Conservation (phyloP, 2,329 filamentous ascomycete genomes). For the Neonectria punicea region DNA sequence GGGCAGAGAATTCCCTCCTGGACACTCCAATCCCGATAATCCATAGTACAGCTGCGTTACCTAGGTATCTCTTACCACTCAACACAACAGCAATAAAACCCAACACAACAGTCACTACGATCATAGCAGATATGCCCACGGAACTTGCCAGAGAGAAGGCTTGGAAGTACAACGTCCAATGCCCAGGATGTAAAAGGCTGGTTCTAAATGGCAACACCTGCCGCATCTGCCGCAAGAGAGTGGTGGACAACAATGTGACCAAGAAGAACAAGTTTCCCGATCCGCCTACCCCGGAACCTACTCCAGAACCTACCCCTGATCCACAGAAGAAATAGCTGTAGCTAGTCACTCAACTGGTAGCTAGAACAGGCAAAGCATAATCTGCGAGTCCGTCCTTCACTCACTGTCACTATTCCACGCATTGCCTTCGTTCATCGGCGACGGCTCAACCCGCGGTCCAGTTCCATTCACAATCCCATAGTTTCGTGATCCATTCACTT, state of each 20-base stretch:
- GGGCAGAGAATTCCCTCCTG: not conserved
- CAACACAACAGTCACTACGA: not conserved
- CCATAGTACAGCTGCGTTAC: no score
- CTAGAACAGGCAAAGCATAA: no score
- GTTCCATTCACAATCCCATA: constrained; percentile 37
- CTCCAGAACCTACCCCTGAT: not conserved
- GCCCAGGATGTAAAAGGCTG: not conserved
- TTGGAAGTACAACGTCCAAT: not conserved
- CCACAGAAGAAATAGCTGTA: not conserved
- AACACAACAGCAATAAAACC: not conserved
- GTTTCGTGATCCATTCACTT: constrained; percentile 16
- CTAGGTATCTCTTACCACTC: not conserved
- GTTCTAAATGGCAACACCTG: not conserved
- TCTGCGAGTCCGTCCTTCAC: not conserved
- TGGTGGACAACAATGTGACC: not conserved
- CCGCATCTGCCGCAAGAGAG: not conserved
- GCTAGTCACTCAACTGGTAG: not conserved
- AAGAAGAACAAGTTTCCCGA: not conserved
- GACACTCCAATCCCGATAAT: not conserved
- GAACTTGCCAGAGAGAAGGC: not conserved
- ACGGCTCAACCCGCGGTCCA: constrained; percentile 43
- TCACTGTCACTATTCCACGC: constrained; percentile 35
- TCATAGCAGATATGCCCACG: not conserved
- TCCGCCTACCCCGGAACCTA: not conserved
- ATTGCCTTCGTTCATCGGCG: constrained; percentile 39